These are phyloP conservation scores for Globisporangium paddicum DNA, from an alignment of 352 stramenopile species.

Conservation along the genomic window DNA sequence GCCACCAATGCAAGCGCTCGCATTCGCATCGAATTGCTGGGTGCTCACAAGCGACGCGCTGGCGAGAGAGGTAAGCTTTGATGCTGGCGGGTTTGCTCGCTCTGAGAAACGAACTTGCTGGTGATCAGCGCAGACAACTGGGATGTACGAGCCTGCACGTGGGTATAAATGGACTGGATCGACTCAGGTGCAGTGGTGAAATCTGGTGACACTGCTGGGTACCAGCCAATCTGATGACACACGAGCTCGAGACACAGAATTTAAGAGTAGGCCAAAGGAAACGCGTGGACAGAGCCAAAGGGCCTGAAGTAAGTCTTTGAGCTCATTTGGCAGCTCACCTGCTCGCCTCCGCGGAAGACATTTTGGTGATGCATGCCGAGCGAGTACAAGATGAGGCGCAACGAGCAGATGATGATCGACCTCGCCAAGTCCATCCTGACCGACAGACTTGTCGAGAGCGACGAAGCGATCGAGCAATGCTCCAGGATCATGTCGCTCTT, in stretches of 20 bases:
- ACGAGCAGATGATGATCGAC: conserved; percentile 25
- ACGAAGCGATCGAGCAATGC: conserved; percentile 21
- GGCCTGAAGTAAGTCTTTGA: too few species aligned
- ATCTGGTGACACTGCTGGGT: too few species aligned
- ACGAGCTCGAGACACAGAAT: too few species aligned
- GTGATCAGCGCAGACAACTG: neutral
- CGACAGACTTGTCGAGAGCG: conserved; percentile 13
- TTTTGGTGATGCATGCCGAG: conserved; percentile 55
- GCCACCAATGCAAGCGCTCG: neutral
- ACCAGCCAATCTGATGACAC: too few species aligned
- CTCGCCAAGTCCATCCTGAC: too few species aligned
- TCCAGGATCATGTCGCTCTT: conserved; percentile 49
- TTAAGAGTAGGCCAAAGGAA: too few species aligned
- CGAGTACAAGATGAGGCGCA: conserved; percentile 30
- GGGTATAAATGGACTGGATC: neutral
- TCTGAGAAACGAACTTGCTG: too few species aligned
- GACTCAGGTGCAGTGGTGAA: too few species aligned
- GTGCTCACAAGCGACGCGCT: too few species aligned
- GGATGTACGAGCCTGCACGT: neutral
- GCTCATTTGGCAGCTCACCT: too few species aligned
- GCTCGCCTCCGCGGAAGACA: too few species aligned
- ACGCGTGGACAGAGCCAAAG: too few species aligned
- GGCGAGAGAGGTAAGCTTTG: neutral
- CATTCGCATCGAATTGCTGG: neutral
- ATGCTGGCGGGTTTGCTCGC: neutral